These are phyloP conservation scores for Penicillium cosmopolitanum DNA, from an alignment of 495 filamentous ascomycete species.

Conservation along the genomic window DNA sequence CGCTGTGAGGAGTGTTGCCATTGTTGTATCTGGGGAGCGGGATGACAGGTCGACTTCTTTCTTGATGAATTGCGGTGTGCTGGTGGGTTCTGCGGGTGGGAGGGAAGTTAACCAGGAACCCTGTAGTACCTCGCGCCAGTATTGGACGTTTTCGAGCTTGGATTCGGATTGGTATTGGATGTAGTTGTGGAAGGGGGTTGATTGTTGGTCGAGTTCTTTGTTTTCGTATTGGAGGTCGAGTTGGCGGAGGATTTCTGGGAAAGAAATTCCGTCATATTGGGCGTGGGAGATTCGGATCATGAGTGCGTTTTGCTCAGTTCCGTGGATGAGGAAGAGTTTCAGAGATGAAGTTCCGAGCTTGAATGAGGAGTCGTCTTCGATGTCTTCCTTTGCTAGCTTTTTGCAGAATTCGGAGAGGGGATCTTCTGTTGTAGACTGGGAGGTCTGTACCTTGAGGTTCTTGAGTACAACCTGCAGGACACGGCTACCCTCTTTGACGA, in stretches of 20 bases:
- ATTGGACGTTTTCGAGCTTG: constrained; percentile 21
- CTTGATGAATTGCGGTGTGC: constrained; percentile 37
- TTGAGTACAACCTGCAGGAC: constrained; percentile 55
- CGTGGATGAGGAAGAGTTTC: constrained; percentile 29
- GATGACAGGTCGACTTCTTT: constrained; percentile 29
- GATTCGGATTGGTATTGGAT: constrained; percentile 14
- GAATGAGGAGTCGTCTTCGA: constrained; percentile 39
- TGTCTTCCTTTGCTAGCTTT: constrained; percentile 31
- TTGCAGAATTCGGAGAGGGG: constrained; percentile 41
- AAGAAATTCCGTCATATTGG: constrained; percentile 67
- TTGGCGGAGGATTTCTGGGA: constrained; percentile 56
- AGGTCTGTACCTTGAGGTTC: constrained; percentile 36
- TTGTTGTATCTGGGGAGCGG: constrained; percentile 46
- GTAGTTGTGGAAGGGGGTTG: constrained; percentile 48
- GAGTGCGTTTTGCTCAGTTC: constrained; percentile 44
- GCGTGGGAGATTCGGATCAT: constrained; percentile 64
- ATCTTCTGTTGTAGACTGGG: constrained; percentile 36
- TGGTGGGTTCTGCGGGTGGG: constrained; percentile 32
- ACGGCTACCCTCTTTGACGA: constrained; percentile 46
- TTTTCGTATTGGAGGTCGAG: constrained; percentile 42
- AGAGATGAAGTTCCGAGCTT: constrained; percentile 50
- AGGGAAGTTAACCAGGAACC: constrained; percentile 53
- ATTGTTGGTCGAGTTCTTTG: background rate
- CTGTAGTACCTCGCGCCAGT: constrained; percentile 55
- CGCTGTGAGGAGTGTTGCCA: constrained; percentile 57